A percentile compares a stretch with the other conserved stretches of the same genome.
Conservation (phyloP, 208 protist genomes). For the Crithidia acanthocephali region DNA sequence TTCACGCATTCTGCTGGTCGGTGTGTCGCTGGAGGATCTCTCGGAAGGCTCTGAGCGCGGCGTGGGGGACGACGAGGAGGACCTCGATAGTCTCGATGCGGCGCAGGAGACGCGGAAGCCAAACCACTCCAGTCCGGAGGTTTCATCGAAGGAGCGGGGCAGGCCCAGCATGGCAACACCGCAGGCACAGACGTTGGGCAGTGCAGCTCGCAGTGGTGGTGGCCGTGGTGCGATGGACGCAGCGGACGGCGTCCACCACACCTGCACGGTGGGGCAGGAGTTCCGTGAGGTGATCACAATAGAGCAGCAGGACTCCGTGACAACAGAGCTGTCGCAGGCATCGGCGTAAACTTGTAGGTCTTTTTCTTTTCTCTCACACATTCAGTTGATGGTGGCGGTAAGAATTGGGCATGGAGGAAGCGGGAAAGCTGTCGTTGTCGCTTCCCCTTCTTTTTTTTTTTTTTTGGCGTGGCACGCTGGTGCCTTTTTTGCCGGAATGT, state of each 20-base stretch:
- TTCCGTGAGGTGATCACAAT: constrained; percentile 24
- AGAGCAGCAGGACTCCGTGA: background rate
- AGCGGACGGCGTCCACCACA: background rate
- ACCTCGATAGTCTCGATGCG: constrained; percentile 7
- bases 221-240: no score
- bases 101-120: constrained; percentile 4
- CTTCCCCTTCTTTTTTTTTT: constrained; percentile 9
- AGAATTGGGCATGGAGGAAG: background rate
- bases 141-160: background rate
- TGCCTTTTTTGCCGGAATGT: background rate
- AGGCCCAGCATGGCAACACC: constrained; percentile 7
- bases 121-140: background rate
- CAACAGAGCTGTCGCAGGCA: background rate
- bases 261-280: constrained; percentile 24
- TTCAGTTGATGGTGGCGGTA: background rate
- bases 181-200: background rate
- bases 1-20: constrained; percentile 31
- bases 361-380: background rate
- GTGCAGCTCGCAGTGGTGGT: no score
- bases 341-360: background rate
- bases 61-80: constrained; percentile 4
- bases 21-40: constrained; percentile 61
- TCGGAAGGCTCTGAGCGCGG: constrained; percentile 26
- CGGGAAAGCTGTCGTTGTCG: background rate
- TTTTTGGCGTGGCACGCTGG: background rate